A percentile compares a stretch with the other conserved stretches of the same genome.
phyloP scores from a whole-genome alignment of 495 filamentous ascomycete genomes.

The Aspergillus olivimuriae region DNA sequence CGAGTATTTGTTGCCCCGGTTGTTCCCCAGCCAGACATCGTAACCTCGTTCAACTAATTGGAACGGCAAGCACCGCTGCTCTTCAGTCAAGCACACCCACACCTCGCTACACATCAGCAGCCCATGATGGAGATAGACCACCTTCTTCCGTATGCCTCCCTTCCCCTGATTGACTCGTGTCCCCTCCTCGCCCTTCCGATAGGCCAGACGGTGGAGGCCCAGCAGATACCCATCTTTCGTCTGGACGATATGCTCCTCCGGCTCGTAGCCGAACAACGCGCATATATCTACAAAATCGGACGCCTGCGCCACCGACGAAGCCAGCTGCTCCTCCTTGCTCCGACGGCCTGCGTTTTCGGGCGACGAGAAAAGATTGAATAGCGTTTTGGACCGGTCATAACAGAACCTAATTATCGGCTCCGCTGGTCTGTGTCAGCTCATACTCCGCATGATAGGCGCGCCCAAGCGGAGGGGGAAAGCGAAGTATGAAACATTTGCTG shows the following conservation, averaged over 20 bases:
- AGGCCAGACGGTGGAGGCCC: slow-evolving; percentile 80
- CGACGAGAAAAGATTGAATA: slow-evolving; percentile 75
- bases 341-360: slow-evolving; percentile 59
- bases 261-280: slow-evolving; percentile 77
- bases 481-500: no score
- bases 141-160: slow-evolving; percentile 67
- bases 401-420: slow-evolving; percentile 71
- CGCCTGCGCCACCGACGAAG: slow-evolving; percentile 54
- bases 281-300: slow-evolving; percentile 92
- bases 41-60: slow-evolving; percentile 85
- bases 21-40: slow-evolving; percentile 98
- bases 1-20: slow-evolving; percentile 96
- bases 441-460: not conserved
- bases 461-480: not conserved
- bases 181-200: slow-evolving; percentile 72
- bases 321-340: slow-evolving; percentile 36
- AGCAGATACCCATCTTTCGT: slow-evolving; percentile 92
- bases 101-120: slow-evolving; percentile 98
- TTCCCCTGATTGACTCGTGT: slow-evolving; percentile 62
- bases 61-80: slow-evolving; percentile 80
- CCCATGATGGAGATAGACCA: slow-evolving; percentile 94
- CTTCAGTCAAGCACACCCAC: slow-evolving; percentile 89
- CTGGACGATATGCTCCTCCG: slow-evolving; percentile 94
- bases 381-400: slow-evolving; percentile 70
- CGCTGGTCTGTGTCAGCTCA: slow-evolving; percentile 43